phyloP scores from a whole-genome alignment of 2,329 filamentous ascomycete genomes.

The Talaromyces sp. region DNA sequence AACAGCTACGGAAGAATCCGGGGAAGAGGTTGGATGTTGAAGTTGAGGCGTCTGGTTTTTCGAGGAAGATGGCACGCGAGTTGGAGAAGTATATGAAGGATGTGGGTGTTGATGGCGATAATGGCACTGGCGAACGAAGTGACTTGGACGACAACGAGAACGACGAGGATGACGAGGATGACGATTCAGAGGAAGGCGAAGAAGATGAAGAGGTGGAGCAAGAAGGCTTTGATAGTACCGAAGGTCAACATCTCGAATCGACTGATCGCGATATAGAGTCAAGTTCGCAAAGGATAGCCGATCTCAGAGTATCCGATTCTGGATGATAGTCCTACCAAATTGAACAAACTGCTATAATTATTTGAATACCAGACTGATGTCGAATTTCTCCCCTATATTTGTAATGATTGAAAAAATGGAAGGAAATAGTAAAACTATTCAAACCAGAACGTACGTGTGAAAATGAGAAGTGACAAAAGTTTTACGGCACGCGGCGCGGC shows the following conservation, averaged over 20 bases:
- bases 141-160: conserved; percentile 41
- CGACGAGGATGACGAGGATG: conserved; percentile 35
- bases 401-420: too few species aligned
- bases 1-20: conserved; percentile 61
- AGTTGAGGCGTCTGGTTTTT: conserved; percentile 91
- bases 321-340: neutral
- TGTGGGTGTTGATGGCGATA: conserved; percentile 57
- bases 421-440: too few species aligned
- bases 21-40: conserved; percentile 74
- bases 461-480: neutral
- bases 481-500: conserved; percentile 35
- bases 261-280: conserved; percentile 24
- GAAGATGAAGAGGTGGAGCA: conserved; percentile 16
- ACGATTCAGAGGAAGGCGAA: conserved; percentile 20
- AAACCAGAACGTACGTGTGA: too few species aligned
- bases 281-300: conserved; percentile 30
- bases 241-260: neutral
- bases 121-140: conserved; percentile 34
- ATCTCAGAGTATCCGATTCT: conserved; percentile 31
- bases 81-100: conserved; percentile 85
- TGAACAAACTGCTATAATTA: neutral
- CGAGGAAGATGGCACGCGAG: conserved; percentile 94
- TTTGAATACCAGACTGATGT: neutral
- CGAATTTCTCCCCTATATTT: neutral
- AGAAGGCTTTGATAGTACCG: neutral